Conservation (phyloP, 768 basidiomycete species). For the Inosperma sp. region DNA sequence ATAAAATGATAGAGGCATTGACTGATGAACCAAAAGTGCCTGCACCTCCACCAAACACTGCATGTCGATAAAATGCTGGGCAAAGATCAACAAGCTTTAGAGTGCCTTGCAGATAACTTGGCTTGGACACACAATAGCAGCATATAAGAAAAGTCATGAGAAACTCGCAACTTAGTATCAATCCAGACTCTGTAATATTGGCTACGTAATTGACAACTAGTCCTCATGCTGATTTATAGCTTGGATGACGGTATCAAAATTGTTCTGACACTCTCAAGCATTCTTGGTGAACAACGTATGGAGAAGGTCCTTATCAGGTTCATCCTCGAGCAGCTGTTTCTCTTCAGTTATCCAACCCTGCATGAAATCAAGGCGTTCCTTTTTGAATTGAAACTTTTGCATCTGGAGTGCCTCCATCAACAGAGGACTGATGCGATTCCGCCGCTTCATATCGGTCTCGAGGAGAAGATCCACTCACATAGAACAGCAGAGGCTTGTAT, state of each 20-base stretch:
- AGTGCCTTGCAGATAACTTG: too few relatives aligned
- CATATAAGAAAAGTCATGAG: too few relatives aligned
- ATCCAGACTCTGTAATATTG: too few relatives aligned
- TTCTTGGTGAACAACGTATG: not conserved
- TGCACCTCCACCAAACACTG: too few relatives aligned
- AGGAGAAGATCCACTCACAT: not conserved
- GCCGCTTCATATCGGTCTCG: not conserved
- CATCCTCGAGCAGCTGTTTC: not conserved
- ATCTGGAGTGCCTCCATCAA: not conserved
- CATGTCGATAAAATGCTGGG: too few relatives aligned
- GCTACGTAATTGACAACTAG: too few relatives aligned
- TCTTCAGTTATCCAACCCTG: not conserved
- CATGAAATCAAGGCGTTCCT: not conserved
- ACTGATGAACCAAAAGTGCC: too few relatives aligned
- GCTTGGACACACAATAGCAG: too few relatives aligned
- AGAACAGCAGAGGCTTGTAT: slow-evolving; percentile 2
- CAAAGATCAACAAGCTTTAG: too few relatives aligned
- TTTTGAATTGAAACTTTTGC: not conserved
- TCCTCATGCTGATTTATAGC: too few relatives aligned
- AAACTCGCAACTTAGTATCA: too few relatives aligned
- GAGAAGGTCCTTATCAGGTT: not conserved
- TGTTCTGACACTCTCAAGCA: not conserved
- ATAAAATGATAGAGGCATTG: too few relatives aligned
- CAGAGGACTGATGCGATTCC: not conserved
- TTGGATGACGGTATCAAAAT: not conserved